Evolutionary conservation across 257 asterid species (phyloP).

Genomic region (Ilex asprella): DNA sequence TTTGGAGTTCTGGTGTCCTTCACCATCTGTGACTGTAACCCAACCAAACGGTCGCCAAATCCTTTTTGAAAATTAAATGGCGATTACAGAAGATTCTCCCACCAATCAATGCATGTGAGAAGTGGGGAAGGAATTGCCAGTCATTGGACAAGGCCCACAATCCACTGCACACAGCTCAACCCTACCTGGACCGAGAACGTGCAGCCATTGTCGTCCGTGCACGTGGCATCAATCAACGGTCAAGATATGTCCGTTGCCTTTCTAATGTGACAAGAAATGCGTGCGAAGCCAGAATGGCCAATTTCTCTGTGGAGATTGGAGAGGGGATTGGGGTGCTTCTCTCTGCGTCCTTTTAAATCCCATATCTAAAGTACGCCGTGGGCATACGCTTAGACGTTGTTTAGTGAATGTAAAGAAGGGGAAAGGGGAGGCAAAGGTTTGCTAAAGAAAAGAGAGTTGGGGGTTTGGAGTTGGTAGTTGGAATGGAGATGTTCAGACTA

Average conservation of each 20-base stretch:
- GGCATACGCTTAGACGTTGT: not conserved
- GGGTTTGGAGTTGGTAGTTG: no score
- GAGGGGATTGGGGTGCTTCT: not conserved
- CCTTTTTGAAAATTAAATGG: no score
- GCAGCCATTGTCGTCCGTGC: conserved; percentile 22
- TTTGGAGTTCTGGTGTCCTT: no score
- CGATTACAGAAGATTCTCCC: not conserved
- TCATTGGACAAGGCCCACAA: conserved; percentile 13
- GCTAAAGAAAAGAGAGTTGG: not conserved
- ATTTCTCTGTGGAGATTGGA: not conserved
- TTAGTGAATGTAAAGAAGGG: no score
- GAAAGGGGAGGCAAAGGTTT: not conserved
- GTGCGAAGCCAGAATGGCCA: conserved; percentile 3
- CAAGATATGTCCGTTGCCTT: conserved; percentile 3
- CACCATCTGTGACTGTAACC: no score
- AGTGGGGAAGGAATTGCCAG: conserved; percentile 10
- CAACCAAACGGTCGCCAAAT: no score
- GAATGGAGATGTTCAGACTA: conserved; percentile 51
- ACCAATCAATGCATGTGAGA: conserved; percentile 28
- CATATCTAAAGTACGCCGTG: not conserved
- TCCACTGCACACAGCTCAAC: conserved; percentile 34
- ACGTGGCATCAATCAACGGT: conserved; percentile 40
- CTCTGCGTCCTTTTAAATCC: conserved; percentile 6
- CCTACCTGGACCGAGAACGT: conserved; percentile 32
- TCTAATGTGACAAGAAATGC: not conserved